phyloP scores from a whole-genome alignment of 768 basidiomycete species.

The Suillus hirtellus region DNA sequence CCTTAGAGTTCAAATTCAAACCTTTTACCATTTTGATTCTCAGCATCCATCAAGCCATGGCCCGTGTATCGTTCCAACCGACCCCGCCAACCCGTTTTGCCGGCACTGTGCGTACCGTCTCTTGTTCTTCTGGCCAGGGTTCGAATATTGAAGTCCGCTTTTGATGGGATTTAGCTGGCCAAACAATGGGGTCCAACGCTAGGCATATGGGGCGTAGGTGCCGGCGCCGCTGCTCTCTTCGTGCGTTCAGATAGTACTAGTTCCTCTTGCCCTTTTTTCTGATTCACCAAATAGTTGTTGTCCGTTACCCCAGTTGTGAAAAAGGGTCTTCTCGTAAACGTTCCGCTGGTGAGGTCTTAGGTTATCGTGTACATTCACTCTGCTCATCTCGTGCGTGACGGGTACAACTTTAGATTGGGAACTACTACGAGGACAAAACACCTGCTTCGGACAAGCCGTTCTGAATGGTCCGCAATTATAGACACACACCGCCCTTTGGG shows the following conservation, averaged over 20 bases:
- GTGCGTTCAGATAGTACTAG: slow-evolving; percentile 38
- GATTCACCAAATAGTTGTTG: slow-evolving; percentile 49
- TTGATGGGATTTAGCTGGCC: slow-evolving; percentile 36
- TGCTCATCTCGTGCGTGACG: slow-evolving; percentile 4
- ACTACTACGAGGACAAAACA: slow-evolving; percentile 76
- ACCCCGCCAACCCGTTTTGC: slow-evolving; percentile 40
- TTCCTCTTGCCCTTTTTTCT: neutral
- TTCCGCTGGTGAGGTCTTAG: slow-evolving; percentile 64
- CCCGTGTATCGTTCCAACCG: slow-evolving; percentile 41
- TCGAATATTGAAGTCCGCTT: neutral
- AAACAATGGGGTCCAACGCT: slow-evolving; percentile 63
- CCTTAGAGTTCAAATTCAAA: neutral
- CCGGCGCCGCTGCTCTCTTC: slow-evolving; percentile 65
- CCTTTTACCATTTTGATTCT: too few species aligned
- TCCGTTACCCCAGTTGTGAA: slow-evolving; percentile 86
- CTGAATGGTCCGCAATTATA: slow-evolving; percentile 35
- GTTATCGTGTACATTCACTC: neutral
- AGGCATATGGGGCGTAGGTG: slow-evolving; percentile 71
- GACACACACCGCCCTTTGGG: slow-evolving; percentile 17
- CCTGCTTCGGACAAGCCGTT: slow-evolving; percentile 86
- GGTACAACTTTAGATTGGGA: slow-evolving; percentile 50
- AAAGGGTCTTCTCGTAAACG: slow-evolving; percentile 68
- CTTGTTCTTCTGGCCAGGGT: slow-evolving; percentile 3
- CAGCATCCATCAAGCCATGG: slow-evolving; percentile 38
- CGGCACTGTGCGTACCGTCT: slow-evolving; percentile 37